A percentile compares a stretch with the other conserved stretches of the same genome.
phyloP scores from a whole-genome alignment of 495 filamentous ascomycete species.

The Hypoxylon cercidicola region DNA sequence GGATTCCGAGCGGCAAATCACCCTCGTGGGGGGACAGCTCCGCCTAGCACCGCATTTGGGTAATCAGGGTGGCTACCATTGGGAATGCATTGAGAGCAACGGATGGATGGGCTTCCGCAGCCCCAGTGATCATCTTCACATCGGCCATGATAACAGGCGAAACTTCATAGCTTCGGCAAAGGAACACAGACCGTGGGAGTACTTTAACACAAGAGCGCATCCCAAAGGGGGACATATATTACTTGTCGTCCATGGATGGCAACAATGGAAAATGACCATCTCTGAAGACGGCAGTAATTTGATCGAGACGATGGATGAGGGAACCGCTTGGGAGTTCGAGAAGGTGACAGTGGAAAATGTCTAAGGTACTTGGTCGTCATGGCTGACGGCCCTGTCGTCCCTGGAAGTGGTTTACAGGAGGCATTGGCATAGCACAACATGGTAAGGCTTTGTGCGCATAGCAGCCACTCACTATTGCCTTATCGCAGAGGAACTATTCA shows the following conservation, averaged over 20 bases:
- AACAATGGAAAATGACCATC: constrained; percentile 17
- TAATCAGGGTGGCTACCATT: constrained; percentile 49
- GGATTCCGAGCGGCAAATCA: constrained; percentile 43
- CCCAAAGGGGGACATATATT: constrained; percentile 27
- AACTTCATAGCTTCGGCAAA: constrained; percentile 16
- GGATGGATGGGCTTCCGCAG: constrained; percentile 57
- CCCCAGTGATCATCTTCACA: constrained; percentile 38
- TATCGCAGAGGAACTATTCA: too few species aligned
- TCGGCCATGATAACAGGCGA: constrained; percentile 42
- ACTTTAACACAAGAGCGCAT: constrained; percentile 26
- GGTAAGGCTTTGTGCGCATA: too few species aligned
- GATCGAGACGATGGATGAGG: constrained; percentile 10
- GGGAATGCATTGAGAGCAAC: constrained; percentile 51
- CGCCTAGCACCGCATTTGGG: constrained; percentile 40
- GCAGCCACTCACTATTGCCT: too few species aligned
- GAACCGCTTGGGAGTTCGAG: constrained; percentile 27
- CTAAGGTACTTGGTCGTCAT: too few species aligned
- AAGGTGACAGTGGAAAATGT: neutral
- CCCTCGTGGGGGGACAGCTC: constrained; percentile 47
- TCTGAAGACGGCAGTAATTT: constrained; percentile 15
- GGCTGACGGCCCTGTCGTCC: too few species aligned
- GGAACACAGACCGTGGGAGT: constrained; percentile 13
- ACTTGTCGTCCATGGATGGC: neutral
- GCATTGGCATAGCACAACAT: too few species aligned
- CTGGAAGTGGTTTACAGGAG: too few species aligned